Percentiles rank a stretch among this genome's conserved stretches.
These are phyloP conservation scores for Ilyonectria robusta DNA, from an alignment of 2,329 filamentous ascomycete species.

Conservation along the genomic window DNA sequence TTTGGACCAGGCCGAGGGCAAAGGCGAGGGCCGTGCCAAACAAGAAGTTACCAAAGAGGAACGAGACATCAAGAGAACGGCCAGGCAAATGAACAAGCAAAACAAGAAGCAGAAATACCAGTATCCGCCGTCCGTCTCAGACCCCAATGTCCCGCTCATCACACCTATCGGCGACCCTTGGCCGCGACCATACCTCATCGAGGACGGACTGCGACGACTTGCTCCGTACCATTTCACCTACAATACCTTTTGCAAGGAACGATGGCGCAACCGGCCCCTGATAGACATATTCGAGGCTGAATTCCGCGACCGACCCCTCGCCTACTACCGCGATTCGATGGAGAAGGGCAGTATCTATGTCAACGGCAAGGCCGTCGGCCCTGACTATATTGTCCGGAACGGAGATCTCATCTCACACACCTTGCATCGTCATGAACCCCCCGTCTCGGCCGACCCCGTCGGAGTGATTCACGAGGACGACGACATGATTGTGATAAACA, in stretches of 20 bases:
- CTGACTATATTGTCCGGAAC: constrained; percentile 83
- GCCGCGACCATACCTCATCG: constrained; percentile 83
- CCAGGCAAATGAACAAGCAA: constrained; percentile 25
- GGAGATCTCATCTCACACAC: constrained; percentile 94
- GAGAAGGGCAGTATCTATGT: constrained; percentile 83
- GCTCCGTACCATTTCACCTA: constrained; percentile 93
- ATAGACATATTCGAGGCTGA: constrained; percentile 92
- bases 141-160: constrained; percentile 46
- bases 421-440: constrained; percentile 94
- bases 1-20: constrained; percentile 8
- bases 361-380: constrained; percentile 79
- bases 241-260: constrained; percentile 93
- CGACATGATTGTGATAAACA: constrained; percentile 96
- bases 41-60: constrained; percentile 29
- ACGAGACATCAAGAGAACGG: not conserved
- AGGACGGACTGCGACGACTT: constrained; percentile 86
- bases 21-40: constrained; percentile 16
- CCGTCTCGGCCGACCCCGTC: constrained; percentile 85
- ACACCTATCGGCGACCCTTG: constrained; percentile 57
- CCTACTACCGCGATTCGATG: constrained; percentile 92
- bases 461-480: constrained; percentile 91
- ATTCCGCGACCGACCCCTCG: constrained; percentile 87
- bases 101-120: constrained; percentile 34
- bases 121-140: constrained; percentile 37
- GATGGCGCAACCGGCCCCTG: constrained; percentile 87